These are phyloP conservation scores for Plantago ovata DNA, from an alignment of 257 asterid species.

Conservation along the genomic window DNA sequence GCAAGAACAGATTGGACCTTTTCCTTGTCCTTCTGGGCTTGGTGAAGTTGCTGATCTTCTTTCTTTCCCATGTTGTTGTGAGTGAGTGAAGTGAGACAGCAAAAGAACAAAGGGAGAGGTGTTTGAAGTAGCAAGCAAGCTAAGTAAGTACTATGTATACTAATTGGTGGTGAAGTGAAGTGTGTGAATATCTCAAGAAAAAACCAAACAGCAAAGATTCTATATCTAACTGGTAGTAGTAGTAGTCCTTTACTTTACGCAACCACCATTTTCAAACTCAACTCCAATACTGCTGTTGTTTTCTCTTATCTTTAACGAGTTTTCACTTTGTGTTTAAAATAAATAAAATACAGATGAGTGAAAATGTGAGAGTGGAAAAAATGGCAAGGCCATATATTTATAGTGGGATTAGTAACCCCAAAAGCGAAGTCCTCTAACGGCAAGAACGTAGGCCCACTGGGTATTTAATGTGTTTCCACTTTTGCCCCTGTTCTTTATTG, in stretches of 20 bases:
- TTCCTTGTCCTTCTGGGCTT: conserved; percentile 45
- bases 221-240: no score
- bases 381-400: conserved; percentile 43
- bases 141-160: not conserved
- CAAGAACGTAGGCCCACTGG: no score
- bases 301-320: not conserved
- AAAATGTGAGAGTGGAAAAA: conserved; percentile 12
- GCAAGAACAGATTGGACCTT: conserved; percentile 64
- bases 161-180: no score
- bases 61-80: conserved; percentile 55
- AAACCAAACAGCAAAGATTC: conserved; percentile 40
- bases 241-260: conserved; percentile 73
- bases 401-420: no score
- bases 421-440: no score
- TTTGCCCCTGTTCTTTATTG: conserved; percentile 24
- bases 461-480: conserved; percentile 21
- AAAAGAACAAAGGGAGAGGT: no score
- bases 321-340: not conserved
- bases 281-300: not conserved
- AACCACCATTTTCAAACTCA: conserved; percentile 51
- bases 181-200: conserved; percentile 34
- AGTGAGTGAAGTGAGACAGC: conserved; percentile 1
- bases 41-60: conserved; percentile 36
- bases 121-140: not conserved
- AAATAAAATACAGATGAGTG: not conserved